Base-by-base conservation (phyloP, 805 yeast species). In the Tetrapisispora pingtungensis region DNA sequence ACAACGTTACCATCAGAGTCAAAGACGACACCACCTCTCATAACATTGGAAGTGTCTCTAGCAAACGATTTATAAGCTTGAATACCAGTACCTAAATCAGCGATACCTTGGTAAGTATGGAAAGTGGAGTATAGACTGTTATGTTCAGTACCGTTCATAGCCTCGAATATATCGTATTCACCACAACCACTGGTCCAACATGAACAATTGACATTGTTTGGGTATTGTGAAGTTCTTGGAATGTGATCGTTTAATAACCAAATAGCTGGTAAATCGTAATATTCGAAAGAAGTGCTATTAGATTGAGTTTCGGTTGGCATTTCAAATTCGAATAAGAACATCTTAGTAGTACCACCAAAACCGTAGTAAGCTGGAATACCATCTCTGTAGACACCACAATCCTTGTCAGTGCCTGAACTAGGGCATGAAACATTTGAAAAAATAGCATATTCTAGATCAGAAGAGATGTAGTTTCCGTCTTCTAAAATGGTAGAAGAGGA, bases 171-270 rank as follows among this genome's bases (percentile, higher is more conserved):
- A 63, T 82, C 90, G 53, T 77, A 80, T 62, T 82, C 88, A 59
- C 89, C 88, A 64, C 88, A 80, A 10, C 89, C 90, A 26, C 81
- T 72, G 37, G 74, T 68, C 89, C 89, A 82, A 56, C 87, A 79
- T 7, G 87, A 80, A 62, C 88, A 82, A 57, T 76, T 77, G 32
- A 67, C 65, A 51, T 76, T 77, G 5, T 65, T 47, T 36, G 65
- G 78, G 58, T 81, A 82, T 62, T 82, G 88, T 3, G 88, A 67
- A 17, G 88, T 81, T 69, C 89, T 73, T 50, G 87, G 82, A 46
- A 82, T 80, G 52, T 77, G 73, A 27, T 85, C 81, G 52, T 82
- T 81, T 56, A 82, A 67, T 48, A 82, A 67, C 89, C 89, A 82
- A 52, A 81, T 81, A 18, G 86, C 88, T 10, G 89, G 86, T 78